Base-by-base conservation (phyloP, 768 basidiomycete genomes). In the Pholiota microspora region DNA sequence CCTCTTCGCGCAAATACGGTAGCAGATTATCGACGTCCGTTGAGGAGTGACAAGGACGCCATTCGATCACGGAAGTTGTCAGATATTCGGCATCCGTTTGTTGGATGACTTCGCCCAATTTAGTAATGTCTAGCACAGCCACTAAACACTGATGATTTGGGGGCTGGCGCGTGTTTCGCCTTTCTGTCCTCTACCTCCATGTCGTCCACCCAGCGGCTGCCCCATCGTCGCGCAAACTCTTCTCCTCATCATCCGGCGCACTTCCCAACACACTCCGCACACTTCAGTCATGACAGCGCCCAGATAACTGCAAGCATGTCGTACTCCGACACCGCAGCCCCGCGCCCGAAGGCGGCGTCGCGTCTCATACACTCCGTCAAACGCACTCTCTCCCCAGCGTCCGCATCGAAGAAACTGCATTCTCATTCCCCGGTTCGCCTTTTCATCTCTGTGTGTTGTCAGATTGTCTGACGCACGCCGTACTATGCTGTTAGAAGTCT, bases 341-440 rank as follows among this genome's bases (percentile, higher is more conserved):
- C 56, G 16, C 62, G 59, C 40, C 63, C 62, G 18, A 55, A 62
- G 46, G 58, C 67, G 12, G 60, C 69, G 15, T 65, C 67, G 28
- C 68, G 67, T 42, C 55, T 72, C 49, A 63, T 70, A 55, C 60
- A 57, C 23, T 65, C 69, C 4, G 69, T 72, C 38, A 67, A 59
- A 47, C 68, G 71, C 8, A 62, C 69, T 13, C 60, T 70, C 45
- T 62, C 66, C 1, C 64, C 63, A 8, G 61, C 70, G 18, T 54
- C 64, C 29, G 51, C 49, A 10, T 53, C 64, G 4, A 67, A 62
- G 52, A 69, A 63, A 47, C 60, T 60, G 38, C 53, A 61, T 50
- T 53, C 56, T 47, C 60, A 60, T 46, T 59, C 58, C 53, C 60
- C 65, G 55, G 68, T 69, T 35, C 51, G 68, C 23, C 28, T n/a